Base-by-base conservation (phyloP, 2,329 filamentous ascomycete genomes). In the Coleophoma crateriformis region DNA sequence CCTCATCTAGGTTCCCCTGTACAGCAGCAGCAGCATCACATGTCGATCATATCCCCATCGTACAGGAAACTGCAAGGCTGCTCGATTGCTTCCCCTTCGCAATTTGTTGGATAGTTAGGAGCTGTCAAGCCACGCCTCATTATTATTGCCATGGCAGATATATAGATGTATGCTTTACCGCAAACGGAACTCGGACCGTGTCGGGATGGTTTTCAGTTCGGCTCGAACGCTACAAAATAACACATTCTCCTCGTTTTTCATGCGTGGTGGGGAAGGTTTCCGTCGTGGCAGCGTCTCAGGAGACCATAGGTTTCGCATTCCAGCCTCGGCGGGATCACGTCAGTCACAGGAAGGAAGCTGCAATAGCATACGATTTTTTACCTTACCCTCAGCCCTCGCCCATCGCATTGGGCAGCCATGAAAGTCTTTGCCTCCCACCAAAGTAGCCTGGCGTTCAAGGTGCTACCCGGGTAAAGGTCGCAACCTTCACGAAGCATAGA, bases 231-330 rank as follows among this genome's bases (percentile, higher is more conserved):
- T 27, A 27, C 27, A 27, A 10, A 27, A 27, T 27, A 27, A 27
- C 27, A 27, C 27, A 27, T 27, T 42, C 34, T 52, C 49, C 50
- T 46, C 43, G 27, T 35, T 47, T 32, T 50, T 53, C 33, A 50
- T 54, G 47, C 46, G 38, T 40, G 41, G 54, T 54, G 54, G 54
- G 50, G 54, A 49, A 34, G 10, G 13, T 39, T 46, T 45, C 46
- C 39, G 42, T 47, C 27, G 48, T 49, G 50, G 48, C 47, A 54
- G 49, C 45, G 34, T 50, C 48, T 46, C 48, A 38, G 40, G 38
- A 34, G 12, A 42, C 39, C 15, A 47, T 10, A 47, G 41, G 55
- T 56, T 58, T 58, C 55, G 55, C 27, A 38, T 38, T 38, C 13
- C 35, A 38, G 35, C 35, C 35, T 38, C 35, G 35, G 35, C 35